These are phyloP conservation scores for Blastomyces emzantsi DNA, from an alignment of 2,329 filamentous ascomycete species.

Conservation along the genomic window DNA sequence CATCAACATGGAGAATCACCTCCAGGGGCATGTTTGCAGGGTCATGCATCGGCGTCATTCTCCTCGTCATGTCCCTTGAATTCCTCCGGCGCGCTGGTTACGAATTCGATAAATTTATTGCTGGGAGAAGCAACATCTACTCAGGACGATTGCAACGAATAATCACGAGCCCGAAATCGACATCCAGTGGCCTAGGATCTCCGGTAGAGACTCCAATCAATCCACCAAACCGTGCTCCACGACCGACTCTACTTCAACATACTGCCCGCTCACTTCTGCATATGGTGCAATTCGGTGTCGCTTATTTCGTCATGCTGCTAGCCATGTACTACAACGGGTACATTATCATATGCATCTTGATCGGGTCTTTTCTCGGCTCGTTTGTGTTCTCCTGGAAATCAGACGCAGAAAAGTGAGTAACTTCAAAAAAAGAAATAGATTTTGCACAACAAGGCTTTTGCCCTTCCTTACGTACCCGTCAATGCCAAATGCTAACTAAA, in stretches of 20 bases:
- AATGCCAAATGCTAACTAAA: background rate
- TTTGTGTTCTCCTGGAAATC: constrained; percentile 66
- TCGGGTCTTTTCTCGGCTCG: constrained; percentile 63
- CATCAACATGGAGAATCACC: constrained; percentile 59
- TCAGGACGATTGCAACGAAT: background rate
- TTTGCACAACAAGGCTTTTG: too few species aligned
- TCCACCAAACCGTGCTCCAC: constrained; percentile 19
- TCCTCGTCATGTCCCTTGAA: constrained; percentile 66
- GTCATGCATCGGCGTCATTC: constrained; percentile 66
- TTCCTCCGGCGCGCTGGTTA: constrained; percentile 59
- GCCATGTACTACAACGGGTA: constrained; percentile 62
- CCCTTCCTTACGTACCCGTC: background rate
- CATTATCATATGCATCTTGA: constrained; percentile 70
- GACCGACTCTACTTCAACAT: constrained; percentile 57
- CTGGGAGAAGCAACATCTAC: constrained; percentile 42
- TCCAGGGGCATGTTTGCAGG: constrained; percentile 65
- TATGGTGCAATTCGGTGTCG: constrained; percentile 61
- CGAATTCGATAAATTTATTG: constrained; percentile 62
- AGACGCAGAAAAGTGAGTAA: constrained; percentile 18
- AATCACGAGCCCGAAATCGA: constrained; percentile 1
- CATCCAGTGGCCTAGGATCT: background rate
- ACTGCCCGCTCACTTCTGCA: constrained; percentile 57
- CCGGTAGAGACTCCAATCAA: background rate
- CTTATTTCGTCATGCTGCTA: constrained; percentile 67
- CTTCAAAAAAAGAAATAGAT: too few species aligned